Percentiles rank a stretch among this genome's conserved stretches.
Conservation (phyloP, 768 basidiomycete genomes). For the Boletus eberwhitei region DNA sequence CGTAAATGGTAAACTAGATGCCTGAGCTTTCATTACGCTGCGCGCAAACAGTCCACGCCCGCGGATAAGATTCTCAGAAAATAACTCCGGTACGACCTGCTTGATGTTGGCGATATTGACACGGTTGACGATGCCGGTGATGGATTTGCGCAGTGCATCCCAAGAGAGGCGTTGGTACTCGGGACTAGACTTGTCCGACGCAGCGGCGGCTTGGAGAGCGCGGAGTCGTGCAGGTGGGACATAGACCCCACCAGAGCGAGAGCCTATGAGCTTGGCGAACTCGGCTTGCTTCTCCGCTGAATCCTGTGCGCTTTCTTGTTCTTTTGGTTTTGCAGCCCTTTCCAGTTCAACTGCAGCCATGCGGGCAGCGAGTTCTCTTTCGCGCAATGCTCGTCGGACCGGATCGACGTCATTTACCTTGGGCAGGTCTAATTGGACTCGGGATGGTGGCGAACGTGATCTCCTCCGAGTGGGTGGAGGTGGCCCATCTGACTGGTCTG, state of each 20-base stretch:
- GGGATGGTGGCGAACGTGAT: constrained; percentile 37
- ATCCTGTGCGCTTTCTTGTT: constrained; percentile 43
- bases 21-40: constrained; percentile 97
- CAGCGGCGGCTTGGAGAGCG: constrained; percentile 82
- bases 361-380: constrained; percentile 72
- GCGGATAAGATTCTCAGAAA: constrained; percentile 89
- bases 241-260: constrained; percentile 91
- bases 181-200: constrained; percentile 73
- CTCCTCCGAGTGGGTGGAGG: constrained; percentile 43
- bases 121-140: constrained; percentile 99
- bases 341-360: constrained; percentile 68
- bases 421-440: constrained; percentile 38
- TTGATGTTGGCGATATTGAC: constrained; percentile 98
- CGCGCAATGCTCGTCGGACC: constrained; percentile 68
- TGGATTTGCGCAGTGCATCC: constrained; percentile 96
- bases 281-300: constrained; percentile 74
- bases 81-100: constrained; percentile 84
- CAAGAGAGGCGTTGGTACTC: constrained; percentile 96
- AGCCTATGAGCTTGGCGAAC: constrained; percentile 79
- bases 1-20: constrained; percentile 95
- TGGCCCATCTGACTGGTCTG: constrained; percentile 30
- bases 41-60: constrained; percentile 90
- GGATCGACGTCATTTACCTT: constrained; percentile 74
- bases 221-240: constrained; percentile 92
- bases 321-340: constrained; percentile 50